A percentile compares a stretch with the other conserved stretches of the same genome.
Evolutionary conservation across 306 rosid genomes (phyloP).

Genomic region (Fragaria vesca): DNA sequence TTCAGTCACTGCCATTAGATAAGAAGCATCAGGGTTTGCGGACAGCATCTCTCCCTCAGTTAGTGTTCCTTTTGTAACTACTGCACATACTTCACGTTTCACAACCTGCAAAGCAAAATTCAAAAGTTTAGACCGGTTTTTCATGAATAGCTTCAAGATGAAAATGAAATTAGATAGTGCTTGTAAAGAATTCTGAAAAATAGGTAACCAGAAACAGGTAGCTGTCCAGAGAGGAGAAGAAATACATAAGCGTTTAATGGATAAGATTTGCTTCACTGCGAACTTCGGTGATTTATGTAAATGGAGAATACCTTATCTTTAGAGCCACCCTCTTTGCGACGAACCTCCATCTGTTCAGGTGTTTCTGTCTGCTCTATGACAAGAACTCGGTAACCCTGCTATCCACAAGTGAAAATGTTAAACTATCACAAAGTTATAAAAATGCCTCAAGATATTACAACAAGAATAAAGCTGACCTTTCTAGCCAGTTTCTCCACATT

Average conservation of each 20-base stretch:
- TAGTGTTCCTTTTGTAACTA: constrained; percentile 88
- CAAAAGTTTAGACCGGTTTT: not conserved
- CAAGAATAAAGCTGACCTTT: constrained; percentile 62
- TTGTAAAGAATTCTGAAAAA: not conserved
- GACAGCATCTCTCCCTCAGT: constrained; percentile 85
- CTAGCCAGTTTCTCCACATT: constrained; percentile 84
- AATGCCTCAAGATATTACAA: not conserved
- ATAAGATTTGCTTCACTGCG: not conserved
- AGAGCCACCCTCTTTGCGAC: constrained; percentile 85
- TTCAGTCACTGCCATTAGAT: constrained; percentile 83
- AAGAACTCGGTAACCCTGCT: constrained; percentile 90
- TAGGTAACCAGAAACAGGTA: not conserved
- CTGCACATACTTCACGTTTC: constrained; percentile 91
- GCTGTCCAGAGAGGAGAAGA: not conserved
- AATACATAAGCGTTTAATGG: not conserved
- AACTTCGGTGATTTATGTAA: not conserved
- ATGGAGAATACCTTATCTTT: constrained; percentile 68
- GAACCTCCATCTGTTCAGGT: constrained; percentile 85
- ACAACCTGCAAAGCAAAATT: constrained; percentile 59
- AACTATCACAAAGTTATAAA: constrained; percentile 7
- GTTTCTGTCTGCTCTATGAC: constrained; percentile 99
- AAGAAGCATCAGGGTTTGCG: constrained; percentile 79
- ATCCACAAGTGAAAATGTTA: constrained; percentile 23
- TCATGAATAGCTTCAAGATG: not conserved
- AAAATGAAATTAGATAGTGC: constrained; percentile 12